Conservation (phyloP, 257 asterid species). For the Handroanthus guayacan region DNA sequence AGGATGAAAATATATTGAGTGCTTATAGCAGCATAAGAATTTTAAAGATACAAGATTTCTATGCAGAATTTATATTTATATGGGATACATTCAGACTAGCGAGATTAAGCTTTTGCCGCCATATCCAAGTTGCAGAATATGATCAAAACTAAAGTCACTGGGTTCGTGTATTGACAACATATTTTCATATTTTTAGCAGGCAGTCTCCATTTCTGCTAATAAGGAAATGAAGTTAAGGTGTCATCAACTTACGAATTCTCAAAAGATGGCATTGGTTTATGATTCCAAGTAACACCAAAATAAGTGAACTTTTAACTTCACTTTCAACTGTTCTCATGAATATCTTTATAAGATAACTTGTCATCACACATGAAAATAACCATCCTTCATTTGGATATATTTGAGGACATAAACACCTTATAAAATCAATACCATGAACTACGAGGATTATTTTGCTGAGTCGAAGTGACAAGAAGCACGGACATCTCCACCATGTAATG, state of each 20-base stretch:
- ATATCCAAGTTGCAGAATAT: constrained; percentile 1
- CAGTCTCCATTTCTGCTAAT: not conserved
- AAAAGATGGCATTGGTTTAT: constrained; percentile 18
- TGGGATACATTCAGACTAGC: constrained; percentile 3
- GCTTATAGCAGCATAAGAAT: constrained; percentile 11
- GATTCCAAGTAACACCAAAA: constrained; percentile 1
- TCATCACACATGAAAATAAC: constrained; percentile 21
- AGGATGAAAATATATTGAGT: not conserved
- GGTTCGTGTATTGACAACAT: not conserved
- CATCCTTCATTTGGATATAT: constrained; percentile 13
- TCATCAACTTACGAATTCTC: not conserved
- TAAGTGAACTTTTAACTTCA: not conserved
- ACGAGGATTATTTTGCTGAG: constrained; percentile 82
- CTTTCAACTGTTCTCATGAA: not conserved
- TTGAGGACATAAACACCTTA: constrained; percentile 17
- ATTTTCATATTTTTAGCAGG: too few species aligned
- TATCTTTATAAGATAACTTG: constrained; percentile 16
- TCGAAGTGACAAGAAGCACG: constrained; percentile 70
- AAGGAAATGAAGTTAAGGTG: not conserved
- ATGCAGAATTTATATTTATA: not conserved
- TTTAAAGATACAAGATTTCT: not conserved
- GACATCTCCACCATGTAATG: constrained; percentile 81
- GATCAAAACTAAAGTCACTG: not conserved
- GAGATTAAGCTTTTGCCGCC: not conserved
- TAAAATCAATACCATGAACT: constrained; percentile 72